A percentile compares a stretch with the other conserved stretches of the same genome.
phyloP scores from a whole-genome alignment of 129 eudicot species.

The Glebionis coronaria region DNA sequence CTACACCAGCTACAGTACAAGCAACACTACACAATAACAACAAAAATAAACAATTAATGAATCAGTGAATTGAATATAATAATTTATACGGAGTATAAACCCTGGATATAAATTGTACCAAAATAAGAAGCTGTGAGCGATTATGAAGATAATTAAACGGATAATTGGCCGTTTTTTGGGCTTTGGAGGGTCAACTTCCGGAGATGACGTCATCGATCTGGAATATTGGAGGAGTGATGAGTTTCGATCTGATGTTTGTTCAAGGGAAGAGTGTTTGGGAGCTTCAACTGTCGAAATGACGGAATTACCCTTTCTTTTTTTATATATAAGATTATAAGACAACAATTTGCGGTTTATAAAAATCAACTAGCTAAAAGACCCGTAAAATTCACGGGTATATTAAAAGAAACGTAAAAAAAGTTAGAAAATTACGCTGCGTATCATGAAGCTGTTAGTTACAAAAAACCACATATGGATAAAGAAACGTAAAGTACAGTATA shows the following conservation, averaged over 20 bases:
- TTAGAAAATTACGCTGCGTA: too few relatives aligned
- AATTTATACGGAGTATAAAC: conserved; percentile 7
- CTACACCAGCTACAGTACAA: conserved; percentile 74
- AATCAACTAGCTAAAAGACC: too few relatives aligned
- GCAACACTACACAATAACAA: conserved; percentile 41
- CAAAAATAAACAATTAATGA: neutral
- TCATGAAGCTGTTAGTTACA: too few relatives aligned
- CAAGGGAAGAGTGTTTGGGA: conserved; percentile 3
- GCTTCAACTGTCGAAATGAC: neutral
- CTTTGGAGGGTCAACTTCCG: conserved; percentile 30
- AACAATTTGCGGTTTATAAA: too few relatives aligned
- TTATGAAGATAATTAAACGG: conserved; percentile 55
- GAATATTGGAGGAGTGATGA: too few relatives aligned
- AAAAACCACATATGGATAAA: too few relatives aligned
- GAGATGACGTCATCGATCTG: conserved; percentile 25
- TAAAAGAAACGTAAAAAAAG: too few relatives aligned
- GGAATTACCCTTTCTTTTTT: neutral
- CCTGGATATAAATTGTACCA: conserved; percentile 38
- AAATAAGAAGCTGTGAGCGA: conserved; percentile 59
- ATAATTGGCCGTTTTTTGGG: conserved; percentile 67
- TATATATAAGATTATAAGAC: too few relatives aligned
- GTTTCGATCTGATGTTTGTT: conserved; percentile 26
- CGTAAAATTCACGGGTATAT: too few relatives aligned
- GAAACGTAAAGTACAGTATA: too few relatives aligned
- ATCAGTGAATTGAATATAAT: neutral